Evolutionary conservation across 176 grass and related monocot species (phyloP), one percentile per base, ranked within the genome.

Genomic region (Tillandsia fasciculata): DNA sequence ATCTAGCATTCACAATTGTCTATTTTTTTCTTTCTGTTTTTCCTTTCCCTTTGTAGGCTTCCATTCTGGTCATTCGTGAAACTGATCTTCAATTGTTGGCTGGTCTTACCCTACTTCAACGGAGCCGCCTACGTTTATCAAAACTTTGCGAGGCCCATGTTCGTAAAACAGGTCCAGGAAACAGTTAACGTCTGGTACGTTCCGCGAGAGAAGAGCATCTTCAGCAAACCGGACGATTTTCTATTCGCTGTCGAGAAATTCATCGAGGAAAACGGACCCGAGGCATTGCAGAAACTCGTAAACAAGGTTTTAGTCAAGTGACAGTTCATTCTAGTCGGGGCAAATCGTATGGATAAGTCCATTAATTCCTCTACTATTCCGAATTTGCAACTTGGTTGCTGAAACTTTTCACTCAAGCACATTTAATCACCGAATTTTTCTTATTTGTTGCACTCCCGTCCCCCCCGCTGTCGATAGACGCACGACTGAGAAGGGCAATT

Each of bases 91-190:
- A 91, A 84, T 78, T 87, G 78, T 61, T 91, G 88, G 88, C 81
- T 91, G 52, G 88, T 91, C 69, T 79, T 91, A 77, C 88, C 88
- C 29, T 84, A 82, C 79, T 91, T 91, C 78, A 91, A 76, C 79
- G 84, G 88, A 33, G 84, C 88, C 70, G 75, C 84, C 42, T 91
- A 79, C 82, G 72, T 91, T 57, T 91, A 91, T 80, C 81, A 87
- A 53, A 78, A 82, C 58, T 87, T 79, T 71, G 81, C 87, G 51
- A 84, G 88, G 20, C 88, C 88, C 56, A 10, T 73, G 12, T 76
- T 84, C 76, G 57, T 83, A 12, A 91, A 73, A 68, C 77, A 87
- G 48, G 81, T 73, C 52, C 77, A 87, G 48, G 81, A 76, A 52
- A 83, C 77, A 65, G 65, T 87, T n/a, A 83, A 86, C 77, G 75